Evolutionary conservation across 768 basidiomycete species (phyloP).

Genomic region (Grammothele lineata): DNA sequence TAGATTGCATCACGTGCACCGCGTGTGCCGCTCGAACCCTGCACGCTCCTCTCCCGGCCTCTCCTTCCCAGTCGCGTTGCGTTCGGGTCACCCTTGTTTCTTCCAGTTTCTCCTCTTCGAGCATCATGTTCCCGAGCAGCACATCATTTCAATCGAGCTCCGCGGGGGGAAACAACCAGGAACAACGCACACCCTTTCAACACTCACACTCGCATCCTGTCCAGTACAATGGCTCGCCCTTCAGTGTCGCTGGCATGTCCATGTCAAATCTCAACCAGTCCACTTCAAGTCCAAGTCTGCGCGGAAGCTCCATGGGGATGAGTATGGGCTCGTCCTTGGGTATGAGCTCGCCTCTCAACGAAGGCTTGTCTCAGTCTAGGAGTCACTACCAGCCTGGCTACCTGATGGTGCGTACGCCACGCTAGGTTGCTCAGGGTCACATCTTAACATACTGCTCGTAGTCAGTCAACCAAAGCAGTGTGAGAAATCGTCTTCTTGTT

Average conservation of each 20-base stretch:
- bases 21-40: slow-evolving; percentile 10
- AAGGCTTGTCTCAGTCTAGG: slow-evolving; percentile 66
- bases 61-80: neutral
- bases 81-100: neutral
- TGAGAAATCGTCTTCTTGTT: too few species aligned
- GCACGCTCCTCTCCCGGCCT: neutral
- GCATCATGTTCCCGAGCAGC: slow-evolving; percentile 20
- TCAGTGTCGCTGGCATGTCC: slow-evolving; percentile 60
- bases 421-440: too few species aligned
- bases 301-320: slow-evolving; percentile 34
- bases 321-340: slow-evolving; percentile 30
- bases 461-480: slow-evolving; percentile 63
- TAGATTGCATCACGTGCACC: slow-evolving; percentile 15
- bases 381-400: slow-evolving; percentile 81
- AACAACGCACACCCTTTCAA: slow-evolving; percentile 17
- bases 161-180: slow-evolving; percentile 10
- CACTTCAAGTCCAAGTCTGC: slow-evolving; percentile 47
- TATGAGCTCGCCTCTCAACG: slow-evolving; percentile 45
- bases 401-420: slow-evolving; percentile 53
- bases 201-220: slow-evolving; percentile 26
- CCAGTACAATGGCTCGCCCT: slow-evolving; percentile 29
- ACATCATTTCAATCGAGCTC: slow-evolving; percentile 17
- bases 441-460: slow-evolving; percentile 20
- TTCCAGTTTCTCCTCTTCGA: neutral
- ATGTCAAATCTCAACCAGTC: slow-evolving; percentile 31